Conservation (phyloP, 139 green algal species). For the Chlorella sorokiniana region DNA sequence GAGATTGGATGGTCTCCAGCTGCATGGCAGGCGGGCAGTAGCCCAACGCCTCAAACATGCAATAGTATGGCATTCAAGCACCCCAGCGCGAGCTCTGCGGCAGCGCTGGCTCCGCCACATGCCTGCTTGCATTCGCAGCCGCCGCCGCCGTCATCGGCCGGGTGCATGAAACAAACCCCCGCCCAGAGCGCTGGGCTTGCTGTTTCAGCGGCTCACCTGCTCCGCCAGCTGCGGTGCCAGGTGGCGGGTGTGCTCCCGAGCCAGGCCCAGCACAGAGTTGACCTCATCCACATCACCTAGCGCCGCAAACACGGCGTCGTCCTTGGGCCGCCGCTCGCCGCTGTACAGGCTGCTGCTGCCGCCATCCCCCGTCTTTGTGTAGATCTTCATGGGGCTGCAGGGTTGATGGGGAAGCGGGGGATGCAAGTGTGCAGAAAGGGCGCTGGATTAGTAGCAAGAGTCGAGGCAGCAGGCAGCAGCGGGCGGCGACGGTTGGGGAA, state of each 20-base stretch:
- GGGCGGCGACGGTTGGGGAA: background rate
- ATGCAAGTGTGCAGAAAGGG: background rate
- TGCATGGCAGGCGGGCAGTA: conserved; percentile 43
- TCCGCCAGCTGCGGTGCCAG: conserved; percentile 14
- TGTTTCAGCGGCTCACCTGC: conserved; percentile 38
- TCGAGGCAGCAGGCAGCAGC: background rate
- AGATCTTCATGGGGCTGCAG: conserved; percentile 80
- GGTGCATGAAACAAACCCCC: background rate
- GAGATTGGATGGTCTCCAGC: conserved; percentile 83
- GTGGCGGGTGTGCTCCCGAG: conserved; percentile 49
- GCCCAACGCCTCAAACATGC: too few species aligned
- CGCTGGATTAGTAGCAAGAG: background rate
- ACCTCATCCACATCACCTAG: conserved; percentile 96
- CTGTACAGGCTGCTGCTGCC: conserved; percentile 90
- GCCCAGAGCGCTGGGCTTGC: too few species aligned
- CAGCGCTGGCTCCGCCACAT: too few species aligned
- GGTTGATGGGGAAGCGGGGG: background rate
- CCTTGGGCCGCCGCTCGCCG: conserved; percentile 83
- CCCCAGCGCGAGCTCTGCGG: too few species aligned
- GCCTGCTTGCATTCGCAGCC: too few species aligned
- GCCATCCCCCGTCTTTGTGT: conserved; percentile 89
- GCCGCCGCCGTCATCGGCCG: too few species aligned
- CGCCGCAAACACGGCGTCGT: conserved; percentile 80
- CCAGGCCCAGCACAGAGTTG: conserved; percentile 82
- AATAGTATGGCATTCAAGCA: too few species aligned